Conservation (phyloP, 2,329 filamentous ascomycete species). For the Myriosclerotinia curreyana region DNA sequence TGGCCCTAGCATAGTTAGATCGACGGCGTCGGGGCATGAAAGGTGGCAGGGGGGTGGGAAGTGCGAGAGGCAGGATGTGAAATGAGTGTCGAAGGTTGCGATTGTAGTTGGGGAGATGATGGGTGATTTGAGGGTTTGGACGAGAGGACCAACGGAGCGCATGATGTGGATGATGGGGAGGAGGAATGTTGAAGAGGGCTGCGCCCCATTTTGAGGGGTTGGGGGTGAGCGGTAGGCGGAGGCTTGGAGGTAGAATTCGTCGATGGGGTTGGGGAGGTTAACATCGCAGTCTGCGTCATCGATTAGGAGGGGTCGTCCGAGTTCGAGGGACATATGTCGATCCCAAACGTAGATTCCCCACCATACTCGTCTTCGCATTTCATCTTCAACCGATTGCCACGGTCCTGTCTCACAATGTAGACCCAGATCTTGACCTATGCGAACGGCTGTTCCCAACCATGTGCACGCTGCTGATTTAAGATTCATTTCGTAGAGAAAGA, state of each 20-base stretch:
- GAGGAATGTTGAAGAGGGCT: conserved; percentile 65
- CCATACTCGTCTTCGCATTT: conserved; percentile 87
- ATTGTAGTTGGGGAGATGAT: conserved; percentile 65
- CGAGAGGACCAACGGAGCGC: conserved; percentile 70
- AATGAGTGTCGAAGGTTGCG: conserved; percentile 77
- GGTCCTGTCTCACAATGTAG: conserved; percentile 72
- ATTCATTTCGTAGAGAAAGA: conserved; percentile 84
- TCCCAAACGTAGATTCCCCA: conserved; percentile 93
- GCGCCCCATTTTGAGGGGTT: conserved; percentile 49
- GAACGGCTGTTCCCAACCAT: conserved; percentile 77
- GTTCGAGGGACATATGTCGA: conserved; percentile 73
- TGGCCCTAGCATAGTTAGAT: conserved; percentile 71
- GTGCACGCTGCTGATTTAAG: conserved; percentile 80
- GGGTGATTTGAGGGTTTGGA: conserved; percentile 65
- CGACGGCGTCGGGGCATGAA: conserved; percentile 62
- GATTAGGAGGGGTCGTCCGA: conserved; percentile 77
- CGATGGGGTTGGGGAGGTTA: conserved; percentile 71
- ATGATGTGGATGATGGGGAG: conserved; percentile 79
- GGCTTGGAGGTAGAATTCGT: conserved; percentile 73
- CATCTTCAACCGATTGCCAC: conserved; percentile 72
- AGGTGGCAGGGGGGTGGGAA: conserved; percentile 75
- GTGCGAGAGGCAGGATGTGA: conserved; percentile 67
- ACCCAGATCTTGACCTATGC: conserved; percentile 79
- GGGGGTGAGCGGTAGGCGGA: conserved; percentile 46
- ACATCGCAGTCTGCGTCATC: conserved; percentile 87